Evolutionary conservation across 2,329 filamentous ascomycete species (phyloP).

Genomic region (Colletotrichum plurivorum): DNA sequence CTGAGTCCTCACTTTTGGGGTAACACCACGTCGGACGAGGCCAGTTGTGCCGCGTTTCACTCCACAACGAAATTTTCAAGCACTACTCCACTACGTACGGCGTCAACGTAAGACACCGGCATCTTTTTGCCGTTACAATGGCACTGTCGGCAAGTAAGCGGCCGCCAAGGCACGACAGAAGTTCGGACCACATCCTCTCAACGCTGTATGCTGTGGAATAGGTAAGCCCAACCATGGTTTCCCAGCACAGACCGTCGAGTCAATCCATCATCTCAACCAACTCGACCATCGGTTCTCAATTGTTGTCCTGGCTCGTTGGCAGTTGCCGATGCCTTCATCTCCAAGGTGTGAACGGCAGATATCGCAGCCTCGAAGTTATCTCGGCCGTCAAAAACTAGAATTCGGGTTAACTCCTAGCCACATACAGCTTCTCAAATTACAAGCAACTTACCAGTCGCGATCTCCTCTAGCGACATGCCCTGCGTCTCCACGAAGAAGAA

Average conservation of each 20-base stretch:
- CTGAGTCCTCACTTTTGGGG: slow-evolving; percentile 19
- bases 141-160: neutral
- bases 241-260: too few relatives aligned
- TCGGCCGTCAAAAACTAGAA: slow-evolving; percentile 7
- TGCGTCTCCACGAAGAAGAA: slow-evolving; percentile 67
- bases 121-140: slow-evolving; percentile 11
- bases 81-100: neutral
- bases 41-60: slow-evolving; percentile 7
- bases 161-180: too few relatives aligned
- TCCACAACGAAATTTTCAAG: neutral
- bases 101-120: slow-evolving; percentile 9
- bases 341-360: slow-evolving; percentile 2
- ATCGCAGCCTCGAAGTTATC: slow-evolving; percentile 17
- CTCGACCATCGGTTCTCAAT: too few relatives aligned
- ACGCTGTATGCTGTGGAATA: too few relatives aligned
- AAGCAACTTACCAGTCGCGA: slow-evolving; percentile 49
- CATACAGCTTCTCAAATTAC: neutral
- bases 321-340: slow-evolving; percentile 6
- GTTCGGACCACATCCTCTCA: too few relatives aligned
- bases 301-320: neutral
- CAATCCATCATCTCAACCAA: too few relatives aligned
- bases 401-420: neutral
- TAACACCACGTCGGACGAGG: neutral
- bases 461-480: slow-evolving; percentile 66
- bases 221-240: too few relatives aligned